Conservation (phyloP, 1,139 yeast species). For the Chernovozyma aurita region DNA sequence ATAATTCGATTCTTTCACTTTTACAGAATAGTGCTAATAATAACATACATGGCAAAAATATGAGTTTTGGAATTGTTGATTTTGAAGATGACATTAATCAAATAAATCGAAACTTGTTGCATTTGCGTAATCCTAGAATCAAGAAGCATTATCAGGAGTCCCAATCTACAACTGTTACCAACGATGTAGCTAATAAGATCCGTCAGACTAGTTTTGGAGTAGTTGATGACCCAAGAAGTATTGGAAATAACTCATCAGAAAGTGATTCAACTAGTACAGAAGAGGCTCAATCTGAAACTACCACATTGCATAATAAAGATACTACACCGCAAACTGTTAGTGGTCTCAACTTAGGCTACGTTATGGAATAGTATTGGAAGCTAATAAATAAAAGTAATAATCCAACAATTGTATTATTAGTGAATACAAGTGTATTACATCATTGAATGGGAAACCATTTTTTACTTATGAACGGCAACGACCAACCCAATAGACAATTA, state of each 20-base stretch:
- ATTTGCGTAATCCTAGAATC: conserved; percentile 33
- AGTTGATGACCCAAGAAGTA: conserved; percentile 7
- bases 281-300: not conserved
- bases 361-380: too few relatives aligned
- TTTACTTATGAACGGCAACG: too few relatives aligned
- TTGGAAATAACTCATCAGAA: conserved; percentile 11
- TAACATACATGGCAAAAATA: not conserved
- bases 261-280: conserved; percentile 14
- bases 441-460: too few relatives aligned
- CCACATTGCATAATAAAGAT: not conserved
- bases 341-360: conserved; percentile 18
- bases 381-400: too few relatives aligned
- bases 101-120: conserved; percentile 21
- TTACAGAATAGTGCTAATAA: conserved; percentile 17
- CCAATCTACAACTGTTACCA: conserved; percentile 1
- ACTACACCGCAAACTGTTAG: conserved; percentile 9
- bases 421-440: too few relatives aligned
- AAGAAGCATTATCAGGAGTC: conserved; percentile 29
- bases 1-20: conserved; percentile 21
- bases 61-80: conserved; percentile 13
- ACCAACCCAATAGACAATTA: too few relatives aligned
- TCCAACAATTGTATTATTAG: too few relatives aligned
- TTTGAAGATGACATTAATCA: conserved; percentile 17
- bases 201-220: conserved; percentile 28
- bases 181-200: conserved; percentile 6